Conservation (phyloP, 768 basidiomycete species). For the Imleria badia region DNA sequence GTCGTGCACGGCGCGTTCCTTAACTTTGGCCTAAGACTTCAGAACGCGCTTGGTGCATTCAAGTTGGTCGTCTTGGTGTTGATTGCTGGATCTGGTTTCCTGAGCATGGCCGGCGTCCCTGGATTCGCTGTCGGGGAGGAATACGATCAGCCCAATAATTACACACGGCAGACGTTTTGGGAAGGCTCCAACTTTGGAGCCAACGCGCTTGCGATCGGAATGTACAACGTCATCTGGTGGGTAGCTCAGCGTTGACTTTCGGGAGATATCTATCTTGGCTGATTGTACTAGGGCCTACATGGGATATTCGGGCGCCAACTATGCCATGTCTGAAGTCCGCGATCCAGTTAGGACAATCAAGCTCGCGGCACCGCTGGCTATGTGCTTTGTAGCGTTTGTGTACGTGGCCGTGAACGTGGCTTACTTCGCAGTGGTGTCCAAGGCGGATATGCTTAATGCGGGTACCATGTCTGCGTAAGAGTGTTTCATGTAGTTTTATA, state of each 20-base stretch:
- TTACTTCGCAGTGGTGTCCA: constrained; percentile 73
- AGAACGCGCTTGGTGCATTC: constrained; percentile 61
- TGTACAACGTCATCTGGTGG: constrained; percentile 74
- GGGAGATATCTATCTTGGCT: not conserved
- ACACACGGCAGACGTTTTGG: constrained; percentile 62
- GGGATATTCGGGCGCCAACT: constrained; percentile 76
- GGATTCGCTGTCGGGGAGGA: constrained; percentile 51
- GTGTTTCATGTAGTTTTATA: not conserved
- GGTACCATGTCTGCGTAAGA: constrained; percentile 69
- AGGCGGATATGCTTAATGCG: constrained; percentile 61
- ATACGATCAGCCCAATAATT: constrained; percentile 56
- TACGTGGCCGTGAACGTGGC: constrained; percentile 70
- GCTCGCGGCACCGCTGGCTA: constrained; percentile 64
- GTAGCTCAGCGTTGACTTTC: not conserved
- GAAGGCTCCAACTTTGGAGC: constrained; percentile 53
- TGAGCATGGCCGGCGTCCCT: constrained; percentile 47
- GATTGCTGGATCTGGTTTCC: constrained; percentile 53
- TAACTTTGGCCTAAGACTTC: constrained; percentile 57
- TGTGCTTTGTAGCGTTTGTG: constrained; percentile 53
- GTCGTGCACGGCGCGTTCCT: constrained; percentile 55
- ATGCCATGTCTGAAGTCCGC: constrained; percentile 66
- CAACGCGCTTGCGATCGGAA: constrained; percentile 61
- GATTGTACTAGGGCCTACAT: constrained; percentile 55
- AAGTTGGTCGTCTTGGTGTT: constrained; percentile 56
- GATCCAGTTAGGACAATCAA: constrained; percentile 73